Evolutionary conservation across 192 early-diverging fungal species (phyloP).

Genomic region (Backusella psychrophila): DNA sequence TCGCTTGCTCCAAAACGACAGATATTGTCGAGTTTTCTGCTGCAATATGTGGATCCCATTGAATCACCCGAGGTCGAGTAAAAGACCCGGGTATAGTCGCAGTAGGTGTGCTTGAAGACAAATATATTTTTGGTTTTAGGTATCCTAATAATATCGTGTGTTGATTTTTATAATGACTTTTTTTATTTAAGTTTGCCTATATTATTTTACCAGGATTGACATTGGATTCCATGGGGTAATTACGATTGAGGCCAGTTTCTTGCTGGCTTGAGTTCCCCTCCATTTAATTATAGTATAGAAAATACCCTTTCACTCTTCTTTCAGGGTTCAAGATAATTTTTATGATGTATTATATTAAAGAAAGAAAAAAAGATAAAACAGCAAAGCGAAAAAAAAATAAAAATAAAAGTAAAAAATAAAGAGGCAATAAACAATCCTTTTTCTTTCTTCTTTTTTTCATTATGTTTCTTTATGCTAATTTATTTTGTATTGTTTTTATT

Average conservation of each 20-base stretch:
- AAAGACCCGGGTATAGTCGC: neutral
- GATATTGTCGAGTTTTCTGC: conserved; percentile 31
- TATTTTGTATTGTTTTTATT: conserved; percentile 8
- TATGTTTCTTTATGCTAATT: neutral
- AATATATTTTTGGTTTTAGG: neutral
- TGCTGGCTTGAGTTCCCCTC: neutral
- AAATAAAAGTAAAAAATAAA: conserved; percentile 1
- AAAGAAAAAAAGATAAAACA: neutral
- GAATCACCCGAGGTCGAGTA: conserved; percentile 27
- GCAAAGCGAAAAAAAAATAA: neutral
- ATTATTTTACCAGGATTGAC: neutral
- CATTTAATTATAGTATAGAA: neutral
- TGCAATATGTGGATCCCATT: conserved; percentile 43
- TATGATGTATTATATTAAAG: neutral
- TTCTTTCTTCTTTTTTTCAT: neutral
- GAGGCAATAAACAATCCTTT: neutral
- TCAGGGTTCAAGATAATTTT: neutral
- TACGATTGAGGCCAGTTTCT: neutral
- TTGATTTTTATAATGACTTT: too few species aligned
- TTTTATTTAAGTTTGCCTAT: neutral
- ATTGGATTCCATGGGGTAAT: neutral
- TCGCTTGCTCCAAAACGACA: conserved; percentile 32
- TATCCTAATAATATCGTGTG: neutral
- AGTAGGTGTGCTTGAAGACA: neutral
- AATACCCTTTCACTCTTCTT: neutral